Evolutionary conservation across 257 asterid species (phyloP), one percentile per base, ranked within the genome.

Genomic region (Cordia subcordata): DNA sequence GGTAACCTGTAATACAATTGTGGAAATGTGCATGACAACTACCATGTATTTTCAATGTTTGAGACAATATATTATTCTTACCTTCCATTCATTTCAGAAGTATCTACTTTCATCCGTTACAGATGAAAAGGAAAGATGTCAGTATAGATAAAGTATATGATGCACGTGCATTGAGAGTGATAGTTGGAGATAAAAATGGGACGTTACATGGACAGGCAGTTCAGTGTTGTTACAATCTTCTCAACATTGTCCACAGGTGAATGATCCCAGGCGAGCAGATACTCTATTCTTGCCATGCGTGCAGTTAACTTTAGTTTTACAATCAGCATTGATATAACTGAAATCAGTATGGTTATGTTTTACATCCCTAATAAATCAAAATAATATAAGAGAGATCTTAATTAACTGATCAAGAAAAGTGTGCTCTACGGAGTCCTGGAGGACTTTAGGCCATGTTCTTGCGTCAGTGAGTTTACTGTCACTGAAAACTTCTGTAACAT

Each of bases 101-200:
- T 63, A 76, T 72, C 57, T 44, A 62, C 42, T 53, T 67, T 63
- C 60, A 71, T 37, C 12, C 65, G 67, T 57, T 55, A 40, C 72
- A 92, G 98, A 92, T 92, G 95, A 88, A 82, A 67, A 84, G 98
- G 70, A 92, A 92, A 75, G 95, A 88, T 69, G 79, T 91, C 59
- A 84, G 82, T 57, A 79, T 91, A 58, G 74, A 74, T 68, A 74
- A 83, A 76, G 96, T 91, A 11, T 88, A 84, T 58, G 98, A 91
- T 78, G 90, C 96, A 51, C 92, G 95, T 64, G 98, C 98, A 33
- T 71, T 91, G 81, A 84, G 98, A 79, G 98, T 91, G 42, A 65
- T 91, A 77, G 82, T 91, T 60, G 98, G 98, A 70, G 98, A 91
- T 72, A 91, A 85, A 74, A 79, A 85, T 68, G 98, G 98, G 66